Base-by-base conservation (phyloP, 2,329 filamentous ascomycete genomes). In the Paracoccidioides brasiliensis region DNA sequence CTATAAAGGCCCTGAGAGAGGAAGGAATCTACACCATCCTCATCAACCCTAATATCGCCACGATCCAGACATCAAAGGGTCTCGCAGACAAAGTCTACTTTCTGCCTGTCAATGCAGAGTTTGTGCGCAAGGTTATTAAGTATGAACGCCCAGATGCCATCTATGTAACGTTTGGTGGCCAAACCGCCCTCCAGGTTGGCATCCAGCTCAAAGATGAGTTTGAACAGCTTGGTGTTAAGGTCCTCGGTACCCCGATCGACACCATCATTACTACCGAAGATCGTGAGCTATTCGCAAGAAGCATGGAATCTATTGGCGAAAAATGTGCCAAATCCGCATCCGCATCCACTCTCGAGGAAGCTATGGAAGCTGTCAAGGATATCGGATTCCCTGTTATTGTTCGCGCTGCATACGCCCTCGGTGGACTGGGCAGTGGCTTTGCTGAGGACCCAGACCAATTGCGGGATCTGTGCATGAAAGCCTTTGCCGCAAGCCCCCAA, bases 221-320 rank as follows among this genome's bases (percentile, higher is more conserved):
- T 61, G 89, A 95, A 70, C 79, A 76, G 52, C 85, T 97, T 4
- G 93, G 93, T 46, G 91, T 98, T 65, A 85, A 90, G 74, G 91
- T 98, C 45, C 80, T 98, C 14, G 93, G 93, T 71, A 98, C 93
- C 5, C 90, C 91, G 10, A 97, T 98, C 59, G 87, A 96, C 45
- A 97, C 93, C 50, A 95, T 98, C 73, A 95, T 97, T 73, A 97
- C 91, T 28, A 98, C 93, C 0, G 93, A 98, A 73, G 93, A 98
- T 67, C 87, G 93, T 70, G 93, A 98, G 75, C 81, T 97, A 44
- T 98, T 98, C 66, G 93, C 93, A 54, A 85, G 91, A 61, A 95
- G 89, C 76, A 97, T 98, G 91, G 91, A 97, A 67, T 93, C 90
- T 0, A 97, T 98, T 67, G 88, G 88, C 59, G 93, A 96, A 74